A percentile compares a stretch with the other conserved stretches of the same genome.
Conservation (phyloP, 2,329 filamentous ascomycete genomes). For the Epicoccum nigrum region DNA sequence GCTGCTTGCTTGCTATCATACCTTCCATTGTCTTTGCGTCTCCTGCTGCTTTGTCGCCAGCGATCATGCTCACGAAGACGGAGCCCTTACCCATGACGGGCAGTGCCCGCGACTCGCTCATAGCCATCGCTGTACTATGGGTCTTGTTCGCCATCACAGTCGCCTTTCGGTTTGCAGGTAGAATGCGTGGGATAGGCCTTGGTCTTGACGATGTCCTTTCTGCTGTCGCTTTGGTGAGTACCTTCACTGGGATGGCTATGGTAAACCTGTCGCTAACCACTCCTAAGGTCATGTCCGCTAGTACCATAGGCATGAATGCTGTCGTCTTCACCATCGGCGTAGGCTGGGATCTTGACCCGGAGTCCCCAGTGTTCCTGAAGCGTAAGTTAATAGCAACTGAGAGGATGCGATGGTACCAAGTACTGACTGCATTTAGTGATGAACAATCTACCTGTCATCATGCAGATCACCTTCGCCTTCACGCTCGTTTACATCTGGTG, state of each 20-base stretch:
- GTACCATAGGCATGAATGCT: constrained; percentile 27
- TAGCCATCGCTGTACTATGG: constrained; percentile 28
- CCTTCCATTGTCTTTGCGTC: constrained; percentile 8
- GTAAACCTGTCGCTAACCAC: neutral
- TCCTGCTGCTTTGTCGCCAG: constrained; percentile 3
- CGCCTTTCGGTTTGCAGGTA: constrained; percentile 21
- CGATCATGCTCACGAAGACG: constrained; percentile 14
- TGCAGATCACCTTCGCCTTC: constrained; percentile 31
- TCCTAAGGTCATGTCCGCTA: constrained; percentile 20
- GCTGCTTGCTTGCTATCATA: constrained; percentile 4
- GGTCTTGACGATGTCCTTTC: constrained; percentile 28
- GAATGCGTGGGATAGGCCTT: constrained; percentile 24
- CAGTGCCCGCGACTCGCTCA: constrained; percentile 26
- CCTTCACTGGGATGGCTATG: neutral
- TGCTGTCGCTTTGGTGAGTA: constrained; percentile 20
- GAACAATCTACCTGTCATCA: constrained; percentile 26
- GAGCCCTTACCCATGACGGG: constrained; percentile 24
- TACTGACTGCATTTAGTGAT: constrained; percentile 11
- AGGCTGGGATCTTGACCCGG: constrained; percentile 23
- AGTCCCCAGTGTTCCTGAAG: constrained; percentile 17
- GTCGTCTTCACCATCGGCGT: constrained; percentile 28
- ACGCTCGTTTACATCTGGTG: constrained; percentile 32
- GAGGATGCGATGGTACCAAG: neutral
- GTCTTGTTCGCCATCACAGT: constrained; percentile 21
- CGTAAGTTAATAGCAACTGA: constrained; percentile 11